A percentile compares a stretch with the other conserved stretches of the same genome.
These are phyloP conservation scores for Exophiala alcalophila DNA, from an alignment of 2,329 filamentous ascomycete genomes.

Conservation along the genomic window DNA sequence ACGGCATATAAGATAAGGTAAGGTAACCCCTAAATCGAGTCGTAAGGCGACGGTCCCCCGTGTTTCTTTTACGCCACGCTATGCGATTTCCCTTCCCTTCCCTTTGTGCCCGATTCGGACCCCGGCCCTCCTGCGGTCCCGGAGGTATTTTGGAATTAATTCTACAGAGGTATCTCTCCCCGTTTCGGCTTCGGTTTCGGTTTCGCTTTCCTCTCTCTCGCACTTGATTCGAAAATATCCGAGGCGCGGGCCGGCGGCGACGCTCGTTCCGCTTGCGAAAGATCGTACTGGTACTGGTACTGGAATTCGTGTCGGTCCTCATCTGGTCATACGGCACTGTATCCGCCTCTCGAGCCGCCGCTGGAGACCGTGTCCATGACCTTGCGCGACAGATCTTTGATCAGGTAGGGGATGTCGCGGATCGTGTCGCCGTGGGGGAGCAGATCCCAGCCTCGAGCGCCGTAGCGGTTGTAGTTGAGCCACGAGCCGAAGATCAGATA, in stretches of 20 bases:
- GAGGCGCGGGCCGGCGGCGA: too few relatives aligned
- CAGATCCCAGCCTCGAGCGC: slow-evolving; percentile 90
- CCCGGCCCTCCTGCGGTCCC: too few relatives aligned
- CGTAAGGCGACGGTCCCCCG: too few relatives aligned
- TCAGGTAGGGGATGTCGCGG: slow-evolving; percentile 83
- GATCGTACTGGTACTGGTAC: background rate
- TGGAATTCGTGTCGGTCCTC: background rate
- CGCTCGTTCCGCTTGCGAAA: too few relatives aligned
- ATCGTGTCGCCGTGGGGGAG: slow-evolving; percentile 90
- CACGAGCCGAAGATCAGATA: slow-evolving; percentile 98
- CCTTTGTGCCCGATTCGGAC: too few relatives aligned
- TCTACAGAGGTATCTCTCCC: too few relatives aligned
- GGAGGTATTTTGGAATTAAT: too few relatives aligned
- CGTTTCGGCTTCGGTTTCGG: too few relatives aligned
- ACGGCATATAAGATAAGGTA: too few relatives aligned
- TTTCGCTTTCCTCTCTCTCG: too few relatives aligned
- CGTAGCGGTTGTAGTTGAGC: slow-evolving; percentile 98
- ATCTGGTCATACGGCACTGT: slow-evolving; percentile 74
- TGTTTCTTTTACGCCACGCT: slow-evolving; percentile 2
- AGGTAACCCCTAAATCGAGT: too few relatives aligned
- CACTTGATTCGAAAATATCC: too few relatives aligned
- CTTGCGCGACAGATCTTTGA: slow-evolving; percentile 81
- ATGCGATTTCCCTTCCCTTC: background rate
- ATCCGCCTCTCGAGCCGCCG: slow-evolving; percentile 79
- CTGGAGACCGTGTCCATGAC: slow-evolving; percentile 83